Evolutionary conservation across 2,329 filamentous ascomycete genomes (phyloP).

Genomic region (Aspergillus proliferans): DNA sequence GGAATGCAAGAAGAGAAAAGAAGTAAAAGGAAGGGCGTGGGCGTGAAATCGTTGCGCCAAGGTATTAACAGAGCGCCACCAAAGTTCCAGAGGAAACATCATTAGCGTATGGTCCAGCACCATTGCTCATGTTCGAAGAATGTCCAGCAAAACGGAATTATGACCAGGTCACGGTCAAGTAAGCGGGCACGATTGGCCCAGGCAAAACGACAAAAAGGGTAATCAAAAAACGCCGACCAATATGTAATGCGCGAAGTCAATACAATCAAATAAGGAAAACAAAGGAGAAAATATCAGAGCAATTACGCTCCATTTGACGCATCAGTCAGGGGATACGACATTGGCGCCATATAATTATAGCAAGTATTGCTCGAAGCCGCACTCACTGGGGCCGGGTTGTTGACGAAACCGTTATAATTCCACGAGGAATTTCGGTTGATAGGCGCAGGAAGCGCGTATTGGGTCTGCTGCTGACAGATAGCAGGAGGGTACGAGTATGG

Average conservation of each 20-base stretch:
- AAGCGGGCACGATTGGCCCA: background rate
- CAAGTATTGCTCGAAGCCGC: slow-evolving; percentile 19
- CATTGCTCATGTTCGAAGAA: slow-evolving; percentile 18
- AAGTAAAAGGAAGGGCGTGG: slow-evolving; percentile 26
- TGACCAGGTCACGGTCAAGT: background rate
- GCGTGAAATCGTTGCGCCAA: slow-evolving; percentile 24
- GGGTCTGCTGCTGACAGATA: slow-evolving; percentile 24
- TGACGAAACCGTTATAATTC: slow-evolving; percentile 31
- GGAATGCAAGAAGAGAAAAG: slow-evolving; percentile 17
- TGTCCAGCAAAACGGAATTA: slow-evolving; percentile 6
- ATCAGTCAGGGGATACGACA: slow-evolving; percentile 28
- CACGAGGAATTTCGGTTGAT: slow-evolving; percentile 27
- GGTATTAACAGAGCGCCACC: slow-evolving; percentile 5
- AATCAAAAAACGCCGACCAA: slow-evolving; percentile 7
- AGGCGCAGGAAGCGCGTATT: slow-evolving; percentile 25
- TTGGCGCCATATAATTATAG: slow-evolving; percentile 29
- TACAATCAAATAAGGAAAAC: background rate
- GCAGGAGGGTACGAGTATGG: slow-evolving; percentile 29
- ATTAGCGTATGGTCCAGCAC: slow-evolving; percentile 16
- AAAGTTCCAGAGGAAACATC: slow-evolving; percentile 14
- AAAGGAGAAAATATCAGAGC: background rate
- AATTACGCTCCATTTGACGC: slow-evolving; percentile 19
- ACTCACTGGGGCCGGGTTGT: slow-evolving; percentile 16
- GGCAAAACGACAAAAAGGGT: slow-evolving; percentile 3
- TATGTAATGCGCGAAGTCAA: slow-evolving; percentile 6